Conservation (phyloP, 352 stramenopile species). For the Globisporangium recalcitrans region DNA sequence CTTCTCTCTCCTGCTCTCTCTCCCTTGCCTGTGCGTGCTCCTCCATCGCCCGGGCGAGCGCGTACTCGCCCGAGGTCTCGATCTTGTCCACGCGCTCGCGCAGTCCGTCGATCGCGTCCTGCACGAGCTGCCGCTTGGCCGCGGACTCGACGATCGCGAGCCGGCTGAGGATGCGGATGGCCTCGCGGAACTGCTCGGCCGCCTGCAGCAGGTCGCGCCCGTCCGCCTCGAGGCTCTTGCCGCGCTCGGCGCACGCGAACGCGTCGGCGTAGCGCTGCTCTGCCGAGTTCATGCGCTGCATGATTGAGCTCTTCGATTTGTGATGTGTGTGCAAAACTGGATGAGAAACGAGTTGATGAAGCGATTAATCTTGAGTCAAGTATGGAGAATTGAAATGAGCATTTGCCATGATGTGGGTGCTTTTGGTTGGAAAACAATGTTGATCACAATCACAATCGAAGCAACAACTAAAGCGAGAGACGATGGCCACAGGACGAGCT, state of each 20-base stretch:
- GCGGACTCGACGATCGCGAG: conserved; percentile 72
- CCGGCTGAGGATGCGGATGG: conserved; percentile 56
- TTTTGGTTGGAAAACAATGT: background rate
- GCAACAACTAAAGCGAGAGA: too few relatives aligned
- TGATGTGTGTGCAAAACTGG: background rate
- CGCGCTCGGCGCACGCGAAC: conserved; percentile 45
- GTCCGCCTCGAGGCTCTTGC: conserved; percentile 24
- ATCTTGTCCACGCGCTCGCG: conserved; percentile 35
- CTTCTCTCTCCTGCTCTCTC: conserved; percentile 14
- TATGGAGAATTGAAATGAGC: background rate
- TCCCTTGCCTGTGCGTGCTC: conserved; percentile 26
- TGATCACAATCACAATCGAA: background rate
- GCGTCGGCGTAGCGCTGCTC: conserved; percentile 70
- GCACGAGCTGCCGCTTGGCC: conserved; percentile 53
- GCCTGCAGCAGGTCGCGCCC: conserved; percentile 17
- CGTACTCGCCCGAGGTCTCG: conserved; percentile 30
- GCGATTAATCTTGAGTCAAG: background rate
- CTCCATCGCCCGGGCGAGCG: conserved; percentile 27
- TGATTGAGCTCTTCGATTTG: background rate
- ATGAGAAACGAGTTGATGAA: background rate
- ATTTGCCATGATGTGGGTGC: background rate
- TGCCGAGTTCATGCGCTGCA: conserved; percentile 18
- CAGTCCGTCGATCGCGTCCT: conserved; percentile 53
- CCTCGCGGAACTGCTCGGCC: conserved; percentile 41
- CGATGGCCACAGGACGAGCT: background rate